A percentile compares a stretch with the other conserved stretches of the same genome.
Conservation (phyloP, 1,139 yeast genomes). For the Yamadazyma kanchanaburiensis region DNA sequence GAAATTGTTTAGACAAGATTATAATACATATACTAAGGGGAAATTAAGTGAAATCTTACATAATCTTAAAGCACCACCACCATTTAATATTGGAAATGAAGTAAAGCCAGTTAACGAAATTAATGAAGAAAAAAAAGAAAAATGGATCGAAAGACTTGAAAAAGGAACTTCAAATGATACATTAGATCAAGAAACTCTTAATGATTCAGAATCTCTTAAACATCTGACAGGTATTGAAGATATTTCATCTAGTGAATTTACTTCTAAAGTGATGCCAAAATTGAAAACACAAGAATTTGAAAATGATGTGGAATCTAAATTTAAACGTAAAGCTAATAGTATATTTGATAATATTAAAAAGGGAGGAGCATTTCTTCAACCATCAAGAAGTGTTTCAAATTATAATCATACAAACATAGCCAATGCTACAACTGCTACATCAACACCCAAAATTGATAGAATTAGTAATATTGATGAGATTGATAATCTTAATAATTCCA, state of each 20-base stretch:
- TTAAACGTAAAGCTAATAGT: slow-evolving; percentile 36
- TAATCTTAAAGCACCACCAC: slow-evolving; percentile 7
- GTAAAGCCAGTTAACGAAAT: slow-evolving; percentile 1
- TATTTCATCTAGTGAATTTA: slow-evolving; percentile 5
- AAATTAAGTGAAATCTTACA: slow-evolving; percentile 27
- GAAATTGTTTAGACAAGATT: slow-evolving; percentile 35
- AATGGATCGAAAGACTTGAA: neutral
- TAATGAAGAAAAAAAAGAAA: slow-evolving; percentile 4
- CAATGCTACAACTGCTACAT: slow-evolving; percentile 26
- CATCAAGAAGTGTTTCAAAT: slow-evolving; percentile 7
- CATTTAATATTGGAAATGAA: slow-evolving; percentile 5
- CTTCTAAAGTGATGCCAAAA: slow-evolving; percentile 16
- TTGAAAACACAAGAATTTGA: slow-evolving; percentile 31
- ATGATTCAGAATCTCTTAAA: neutral
- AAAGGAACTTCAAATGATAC: too few relatives aligned
- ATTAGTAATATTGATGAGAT: slow-evolving; percentile 4
- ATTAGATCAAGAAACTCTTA: neutral
- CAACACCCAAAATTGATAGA: slow-evolving; percentile 31
- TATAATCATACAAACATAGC: slow-evolving; percentile 2
- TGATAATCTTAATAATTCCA: slow-evolving; percentile 6
- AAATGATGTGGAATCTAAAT: slow-evolving; percentile 34
- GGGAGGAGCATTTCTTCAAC: slow-evolving; percentile 19
- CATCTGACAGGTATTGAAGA: slow-evolving; percentile 1
- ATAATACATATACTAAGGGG: slow-evolving; percentile 42
- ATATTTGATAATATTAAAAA: slow-evolving; percentile 39